Conservation (phyloP, 1,284 basidiomycete species). For the Moesziomyces sp. region DNA sequence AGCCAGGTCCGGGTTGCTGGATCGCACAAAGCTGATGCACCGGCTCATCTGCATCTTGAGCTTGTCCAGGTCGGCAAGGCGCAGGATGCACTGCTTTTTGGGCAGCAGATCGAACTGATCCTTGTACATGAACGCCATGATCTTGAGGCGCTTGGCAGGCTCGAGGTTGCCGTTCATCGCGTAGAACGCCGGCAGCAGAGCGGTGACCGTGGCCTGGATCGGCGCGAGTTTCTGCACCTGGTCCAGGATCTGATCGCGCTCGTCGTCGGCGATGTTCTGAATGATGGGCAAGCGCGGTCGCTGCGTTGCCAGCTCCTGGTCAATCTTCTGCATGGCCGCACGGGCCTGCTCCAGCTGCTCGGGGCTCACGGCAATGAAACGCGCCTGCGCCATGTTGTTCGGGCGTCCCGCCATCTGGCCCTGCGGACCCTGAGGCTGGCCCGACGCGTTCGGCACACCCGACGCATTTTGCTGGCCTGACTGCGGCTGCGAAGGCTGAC, state of each 20-base stretch:
- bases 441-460: conserved; percentile 10
- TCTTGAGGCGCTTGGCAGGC: conserved; percentile 63
- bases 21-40: conserved; percentile 64
- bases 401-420: conserved; percentile 35
- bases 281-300: conserved; percentile 58
- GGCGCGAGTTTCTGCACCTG: conserved; percentile 59
- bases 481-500: conserved; percentile 29
- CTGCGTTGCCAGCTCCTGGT: conserved; percentile 48
- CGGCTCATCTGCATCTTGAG: conserved; percentile 65
- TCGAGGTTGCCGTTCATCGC: conserved; percentile 64
- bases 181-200: conserved; percentile 62
- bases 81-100: conserved; percentile 58
- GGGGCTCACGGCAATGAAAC: conserved; percentile 50
- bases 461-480: conserved; percentile 1
- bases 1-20: conserved; percentile 59
- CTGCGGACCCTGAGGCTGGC: conserved; percentile 22
- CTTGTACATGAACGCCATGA: conserved; percentile 66
- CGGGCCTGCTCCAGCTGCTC: conserved; percentile 61
- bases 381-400: conserved; percentile 46
- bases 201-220: conserved; percentile 58
- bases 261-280: conserved; percentile 56
- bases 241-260: conserved; percentile 55
- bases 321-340: conserved; percentile 50
- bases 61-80: conserved; percentile 61
- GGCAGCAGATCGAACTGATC: conserved; percentile 61